These are phyloP conservation scores for Penicillium pancosmium DNA, from an alignment of 495 filamentous ascomycete species.

Conservation along the genomic window DNA sequence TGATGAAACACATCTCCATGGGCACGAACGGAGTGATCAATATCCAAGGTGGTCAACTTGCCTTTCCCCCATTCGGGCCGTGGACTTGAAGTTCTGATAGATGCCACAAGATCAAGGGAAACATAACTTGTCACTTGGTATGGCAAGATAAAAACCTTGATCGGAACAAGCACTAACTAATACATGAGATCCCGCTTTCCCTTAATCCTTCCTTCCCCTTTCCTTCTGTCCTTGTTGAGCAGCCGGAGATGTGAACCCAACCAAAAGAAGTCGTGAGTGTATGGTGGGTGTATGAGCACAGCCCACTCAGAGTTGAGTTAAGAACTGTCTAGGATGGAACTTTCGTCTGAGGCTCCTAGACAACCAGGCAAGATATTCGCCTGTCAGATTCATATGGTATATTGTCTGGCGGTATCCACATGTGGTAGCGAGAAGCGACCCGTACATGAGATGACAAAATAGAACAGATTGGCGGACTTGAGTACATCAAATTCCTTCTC, in stretches of 20 bases:
- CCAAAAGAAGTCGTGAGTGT: not conserved
- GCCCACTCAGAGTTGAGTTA: not conserved
- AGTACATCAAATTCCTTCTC: constrained; percentile 7
- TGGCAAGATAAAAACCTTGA: constrained; percentile 9
- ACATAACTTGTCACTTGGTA: constrained; percentile 1
- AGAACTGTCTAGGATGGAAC: not conserved
- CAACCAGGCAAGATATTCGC: not conserved
- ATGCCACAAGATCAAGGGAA: constrained; percentile 6
- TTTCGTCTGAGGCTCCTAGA: not conserved
- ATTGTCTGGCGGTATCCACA: constrained; percentile 1
- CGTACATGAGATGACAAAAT: constrained; percentile 5
- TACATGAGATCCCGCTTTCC: not conserved
- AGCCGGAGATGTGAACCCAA: not conserved
- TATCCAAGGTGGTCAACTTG: not conserved
- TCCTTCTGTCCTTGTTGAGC: not conserved
- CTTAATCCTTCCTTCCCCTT: not conserved
- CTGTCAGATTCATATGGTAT: not conserved
- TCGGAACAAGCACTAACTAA: not conserved
- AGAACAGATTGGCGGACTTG: constrained; percentile 14
- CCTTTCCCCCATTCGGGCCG: constrained; percentile 5
- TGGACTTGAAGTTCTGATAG: constrained; percentile 1
- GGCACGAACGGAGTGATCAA: not conserved
- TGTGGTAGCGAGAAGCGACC: not conserved
- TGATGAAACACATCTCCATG: not conserved
- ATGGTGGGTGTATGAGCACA: not conserved